Evolutionary conservation across 257 asterid species (phyloP).

Genomic region (Ophiorrhiza pumila): DNA sequence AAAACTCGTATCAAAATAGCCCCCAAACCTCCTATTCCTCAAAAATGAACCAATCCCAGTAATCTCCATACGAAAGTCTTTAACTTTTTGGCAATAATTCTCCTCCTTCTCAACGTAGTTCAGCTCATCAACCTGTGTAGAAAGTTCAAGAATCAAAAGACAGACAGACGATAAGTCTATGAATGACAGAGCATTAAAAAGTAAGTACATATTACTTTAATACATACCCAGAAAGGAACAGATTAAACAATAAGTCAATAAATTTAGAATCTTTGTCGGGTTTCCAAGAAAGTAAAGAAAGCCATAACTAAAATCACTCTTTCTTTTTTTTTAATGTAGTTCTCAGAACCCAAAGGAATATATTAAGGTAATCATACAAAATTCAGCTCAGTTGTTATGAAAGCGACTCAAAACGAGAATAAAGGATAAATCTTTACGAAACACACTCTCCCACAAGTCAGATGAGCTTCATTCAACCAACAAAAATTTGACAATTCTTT

Average conservation of each 20-base stretch:
- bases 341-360: not conserved
- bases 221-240: not conserved
- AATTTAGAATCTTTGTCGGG: not conserved
- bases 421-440: not conserved
- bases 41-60: constrained; percentile 22
- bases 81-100: not conserved
- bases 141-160: not conserved
- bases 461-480: not conserved
- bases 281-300: not conserved
- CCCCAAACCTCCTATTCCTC: constrained; percentile 34
- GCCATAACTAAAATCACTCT: not conserved
- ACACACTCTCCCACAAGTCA: not conserved
- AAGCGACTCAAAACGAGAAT: not conserved
- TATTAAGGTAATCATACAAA: not conserved
- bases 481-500: not conserved
- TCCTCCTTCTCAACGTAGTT: not conserved
- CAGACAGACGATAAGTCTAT: not conserved
- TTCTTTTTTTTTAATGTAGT: not conserved
- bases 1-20: constrained; percentile 25
- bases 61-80: constrained; percentile 30
- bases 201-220: not conserved
- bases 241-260: not conserved
- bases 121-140: not conserved
- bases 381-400: not conserved
- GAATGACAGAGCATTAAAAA: not conserved